phyloP scores from a whole-genome alignment of 2,329 filamentous ascomycete species.

The Albifimbria verrucaria region DNA sequence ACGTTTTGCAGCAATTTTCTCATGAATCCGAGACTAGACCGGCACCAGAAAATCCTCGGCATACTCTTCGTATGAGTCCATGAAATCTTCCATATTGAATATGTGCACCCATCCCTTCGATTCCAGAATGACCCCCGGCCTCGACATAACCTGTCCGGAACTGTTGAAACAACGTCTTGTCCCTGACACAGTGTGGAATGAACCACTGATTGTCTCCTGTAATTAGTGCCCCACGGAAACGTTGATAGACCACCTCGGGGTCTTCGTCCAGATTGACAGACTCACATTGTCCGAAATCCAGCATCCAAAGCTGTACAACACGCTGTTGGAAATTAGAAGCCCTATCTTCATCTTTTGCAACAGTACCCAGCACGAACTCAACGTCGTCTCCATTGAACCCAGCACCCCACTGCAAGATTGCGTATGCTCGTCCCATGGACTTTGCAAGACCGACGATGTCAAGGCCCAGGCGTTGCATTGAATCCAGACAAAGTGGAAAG shows the following conservation, averaged over 20 bases:
- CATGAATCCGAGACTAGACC: too few relatives aligned
- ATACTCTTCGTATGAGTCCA: slow-evolving; percentile 17
- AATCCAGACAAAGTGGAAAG: slow-evolving; percentile 7
- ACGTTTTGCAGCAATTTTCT: too few relatives aligned
- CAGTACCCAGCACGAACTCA: slow-evolving; percentile 16
- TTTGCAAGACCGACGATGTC: slow-evolving; percentile 9
- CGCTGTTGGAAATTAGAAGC: slow-evolving; percentile 7
- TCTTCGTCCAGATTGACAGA: slow-evolving; percentile 12
- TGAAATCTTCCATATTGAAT: slow-evolving; percentile 14
- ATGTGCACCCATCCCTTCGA: slow-evolving; percentile 6
- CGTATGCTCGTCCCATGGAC: slow-evolving; percentile 15
- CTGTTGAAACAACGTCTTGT: slow-evolving; percentile 8
- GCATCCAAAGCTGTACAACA: slow-evolving; percentile 11
- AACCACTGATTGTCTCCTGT: slow-evolving; percentile 19
- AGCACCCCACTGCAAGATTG: slow-evolving; percentile 19
- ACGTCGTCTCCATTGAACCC: slow-evolving; percentile 17
- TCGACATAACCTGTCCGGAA: slow-evolving; percentile 15
- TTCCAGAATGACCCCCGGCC: slow-evolving; percentile 11
- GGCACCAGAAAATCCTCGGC: slow-evolving; percentile 16
- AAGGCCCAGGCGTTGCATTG: slow-evolving; percentile 8
- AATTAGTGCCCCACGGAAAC: slow-evolving; percentile 18
- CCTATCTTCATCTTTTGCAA: not conserved
- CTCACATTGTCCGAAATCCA: slow-evolving; percentile 20
- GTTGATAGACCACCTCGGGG: slow-evolving; percentile 12
- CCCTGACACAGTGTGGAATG: slow-evolving; percentile 14